These are phyloP conservation scores for Chenopodium formosanum DNA, from an alignment of 148 eudicot genomes.

Conservation along the genomic window DNA sequence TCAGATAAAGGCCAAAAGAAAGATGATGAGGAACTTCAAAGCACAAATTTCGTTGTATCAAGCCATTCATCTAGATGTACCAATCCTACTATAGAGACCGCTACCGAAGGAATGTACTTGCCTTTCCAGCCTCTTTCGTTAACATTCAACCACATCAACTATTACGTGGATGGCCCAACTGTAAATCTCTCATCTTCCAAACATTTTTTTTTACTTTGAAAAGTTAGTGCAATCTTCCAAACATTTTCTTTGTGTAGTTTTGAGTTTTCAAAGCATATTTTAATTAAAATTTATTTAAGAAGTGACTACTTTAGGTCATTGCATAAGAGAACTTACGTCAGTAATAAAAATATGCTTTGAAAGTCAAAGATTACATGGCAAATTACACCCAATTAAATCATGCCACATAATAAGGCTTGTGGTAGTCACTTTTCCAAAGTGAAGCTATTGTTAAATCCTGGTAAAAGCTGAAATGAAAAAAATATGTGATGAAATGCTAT, in stretches of 20 bases:
- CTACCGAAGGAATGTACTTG: conserved; percentile 47
- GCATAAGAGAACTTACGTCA: accelerated
- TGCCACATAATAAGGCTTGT: too few relatives aligned
- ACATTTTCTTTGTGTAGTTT: neutral
- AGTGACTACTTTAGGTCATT: too few relatives aligned
- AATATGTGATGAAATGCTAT: too few relatives aligned
- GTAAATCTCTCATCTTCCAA: conserved; percentile 32
- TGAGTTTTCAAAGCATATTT: too few relatives aligned
- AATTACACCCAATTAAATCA: too few relatives aligned
- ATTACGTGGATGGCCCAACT: conserved; percentile 57
- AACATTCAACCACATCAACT: conserved; percentile 58
- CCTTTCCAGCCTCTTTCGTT: conserved; percentile 64
- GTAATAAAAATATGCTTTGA: too few relatives aligned
- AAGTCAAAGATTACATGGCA: too few relatives aligned
- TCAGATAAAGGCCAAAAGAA: conserved; percentile 20
- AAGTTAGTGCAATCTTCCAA: neutral
- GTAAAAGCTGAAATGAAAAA: too few relatives aligned
- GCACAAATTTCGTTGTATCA: neutral
- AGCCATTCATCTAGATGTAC: conserved; percentile 10
- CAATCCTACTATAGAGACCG: too few relatives aligned
- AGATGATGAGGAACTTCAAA: conserved; percentile 12
- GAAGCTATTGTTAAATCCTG: too few relatives aligned
- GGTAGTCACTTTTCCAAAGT: too few relatives aligned
- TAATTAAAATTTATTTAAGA: too few relatives aligned
- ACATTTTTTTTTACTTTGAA: neutral